Base-by-base conservation (phyloP, 2,329 filamentous ascomycete species). In the Tolypocladium inflatum region DNA sequence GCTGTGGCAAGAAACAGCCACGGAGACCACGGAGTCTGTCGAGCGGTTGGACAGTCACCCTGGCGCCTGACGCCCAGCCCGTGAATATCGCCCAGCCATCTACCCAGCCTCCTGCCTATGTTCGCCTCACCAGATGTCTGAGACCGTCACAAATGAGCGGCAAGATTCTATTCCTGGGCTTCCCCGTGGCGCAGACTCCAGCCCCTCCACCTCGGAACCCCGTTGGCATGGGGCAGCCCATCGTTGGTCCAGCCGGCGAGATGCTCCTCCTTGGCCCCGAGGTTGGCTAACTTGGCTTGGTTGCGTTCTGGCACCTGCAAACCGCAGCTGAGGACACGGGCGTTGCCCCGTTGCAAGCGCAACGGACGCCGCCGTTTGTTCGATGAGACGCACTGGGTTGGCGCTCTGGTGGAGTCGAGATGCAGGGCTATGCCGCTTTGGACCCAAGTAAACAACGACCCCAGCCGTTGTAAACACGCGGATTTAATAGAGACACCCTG, bases 371-470 rank as follows among this genome's bases (percentile, higher is more conserved):
- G 35, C 52, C 38, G 38, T 30, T 58, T 53, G 52, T 54, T 42
- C 52, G 55, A 55, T 59, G 63, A 61, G 58, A 60, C 57, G 57
- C 59, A 54, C 57, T 50, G 54, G 43, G 52, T 45, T 57, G 58
- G 51, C 43, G 58, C 58, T 57, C 43, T 38, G 53, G 62, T 63
- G 62, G 63, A 61, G 62, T 58, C 58, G 54, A 60, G 54, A 48
- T 58, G 60, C 57, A 57, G 23, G 23, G 60, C 66, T 66, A 67
- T 61, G 17, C 66, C 62, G 39, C 61, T 64, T 65, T 63, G 54
- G 62, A 57, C 35, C 57, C 50, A 60, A 62, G 63, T 67, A 66
- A 67, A 67, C 66, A 67, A 67, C 56, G 59, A 60, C 54, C 61
- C 56, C 55, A 53, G 42, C 54, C 21, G n/a, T 54, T 53, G 60